Base-by-base conservation (phyloP, 179 eudicot genomes). In the Silene vulgaris region DNA sequence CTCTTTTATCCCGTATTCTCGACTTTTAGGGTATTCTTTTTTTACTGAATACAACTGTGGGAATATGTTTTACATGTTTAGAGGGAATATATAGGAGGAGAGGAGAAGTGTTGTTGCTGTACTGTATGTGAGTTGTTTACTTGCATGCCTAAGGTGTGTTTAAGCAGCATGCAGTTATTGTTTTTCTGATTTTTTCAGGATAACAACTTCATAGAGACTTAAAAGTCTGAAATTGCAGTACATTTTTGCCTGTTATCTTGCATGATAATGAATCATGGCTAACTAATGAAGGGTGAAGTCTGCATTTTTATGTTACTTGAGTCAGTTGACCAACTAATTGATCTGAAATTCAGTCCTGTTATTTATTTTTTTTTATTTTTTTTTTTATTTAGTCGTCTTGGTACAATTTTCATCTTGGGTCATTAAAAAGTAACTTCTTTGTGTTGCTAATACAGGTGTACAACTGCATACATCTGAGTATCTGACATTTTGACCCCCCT, bases 61-160 rank as follows among this genome's bases (percentile, higher is more conserved):
- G 1, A 17, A 72, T 72, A 72, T 72, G 74, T 56, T 74, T 14
- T 5, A 16, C n/a, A 52, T 52, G 57, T 52, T 52, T 1, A 13
- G n/a, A 14, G 4, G 50, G 37, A 23, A 62, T 73, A 69, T 81
- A 71, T 69, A 81, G 73, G 61, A 26, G 29, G 7, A 50, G 56
- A 74, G 21, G 73, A 14, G 19, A 54, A 54, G 19, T 6, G 45
- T 40, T 6, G 45, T 40, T 40, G 75, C 43, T 57, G 7, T 23
- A 59, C 12, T 62, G 3, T 35, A 54, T 69, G 59, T 80, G 77
- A 80, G 71, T 73, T 71, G 35, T 26, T 43, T 3, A 9, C 2
- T 14, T 74, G 14, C 84, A 77, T 81, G 75, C 71, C 54, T 69
- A 32, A 54, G 64, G 74, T 78, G 79, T 81, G 81, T 71, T 70